Percentiles rank a stretch among this genome's conserved stretches.
Conservation (phyloP, 1,284 basidiomycete species). For the Cryptococcus maquisensis region DNA sequence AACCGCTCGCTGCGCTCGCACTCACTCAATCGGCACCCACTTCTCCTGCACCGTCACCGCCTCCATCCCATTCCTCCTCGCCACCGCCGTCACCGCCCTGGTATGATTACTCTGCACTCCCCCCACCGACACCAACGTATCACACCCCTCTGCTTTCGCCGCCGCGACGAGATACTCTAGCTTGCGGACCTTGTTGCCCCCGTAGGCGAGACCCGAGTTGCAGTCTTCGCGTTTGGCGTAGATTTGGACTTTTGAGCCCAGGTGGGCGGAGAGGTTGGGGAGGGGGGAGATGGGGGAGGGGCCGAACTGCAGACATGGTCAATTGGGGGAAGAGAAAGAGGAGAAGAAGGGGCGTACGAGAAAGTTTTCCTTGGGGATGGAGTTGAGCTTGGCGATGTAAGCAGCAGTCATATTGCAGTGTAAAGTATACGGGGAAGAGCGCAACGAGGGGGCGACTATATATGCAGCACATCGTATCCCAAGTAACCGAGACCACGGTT, state of each 20-base stretch:
- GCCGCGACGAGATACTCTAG: conserved; percentile 39
- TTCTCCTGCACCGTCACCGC: conserved; percentile 37
- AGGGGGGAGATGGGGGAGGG: conserved; percentile 34
- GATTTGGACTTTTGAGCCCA: conserved; percentile 30
- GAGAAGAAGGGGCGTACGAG: conserved; percentile 6
- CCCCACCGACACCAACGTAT: conserved; percentile 36
- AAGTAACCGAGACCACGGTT: no score
- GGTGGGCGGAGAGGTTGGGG: conserved; percentile 21
- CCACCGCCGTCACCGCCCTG: conserved; percentile 31
- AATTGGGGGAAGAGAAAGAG: neutral
- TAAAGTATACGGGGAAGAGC: no score
- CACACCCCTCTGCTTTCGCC: conserved; percentile 24
- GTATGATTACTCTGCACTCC: conserved; percentile 39
- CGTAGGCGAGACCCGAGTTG: conserved; percentile 36
- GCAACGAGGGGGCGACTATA: no score
- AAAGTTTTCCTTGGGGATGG: conserved; percentile 17
- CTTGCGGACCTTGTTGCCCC: conserved; percentile 42
- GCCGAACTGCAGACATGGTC: conserved; percentile 20
- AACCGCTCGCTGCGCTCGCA: no score
- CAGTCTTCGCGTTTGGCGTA: conserved; percentile 38
- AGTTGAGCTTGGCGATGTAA: conserved; percentile 5
- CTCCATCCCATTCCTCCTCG: conserved; percentile 1
- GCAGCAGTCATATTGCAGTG: neutral
- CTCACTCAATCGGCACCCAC: conserved; percentile 35
- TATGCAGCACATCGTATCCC: no score